Base-by-base conservation (phyloP, 2,329 filamentous ascomycete genomes). In the Zalaria obscura region DNA sequence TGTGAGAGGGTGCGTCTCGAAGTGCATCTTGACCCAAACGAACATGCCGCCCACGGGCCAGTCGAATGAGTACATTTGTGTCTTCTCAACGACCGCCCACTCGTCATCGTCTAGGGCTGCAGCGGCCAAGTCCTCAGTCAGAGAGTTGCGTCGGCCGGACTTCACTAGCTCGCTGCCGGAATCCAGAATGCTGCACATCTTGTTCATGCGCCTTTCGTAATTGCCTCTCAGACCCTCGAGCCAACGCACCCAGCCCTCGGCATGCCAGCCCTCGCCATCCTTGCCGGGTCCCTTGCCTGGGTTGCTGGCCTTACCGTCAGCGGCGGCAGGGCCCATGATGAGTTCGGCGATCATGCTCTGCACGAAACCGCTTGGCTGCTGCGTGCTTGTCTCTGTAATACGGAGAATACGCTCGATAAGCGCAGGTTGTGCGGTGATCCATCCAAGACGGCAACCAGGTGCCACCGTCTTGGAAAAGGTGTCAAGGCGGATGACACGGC, bases 401-500 rank as follows among this genome's bases (percentile, higher is more conserved):
- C 81, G 80, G 10, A 70, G 56, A 27, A 91, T 65, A 5, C 83
- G 76, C 59, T 93, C 84, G 37, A 87, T 70, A 38, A 95, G 66
- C 1, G 67, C 76, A 1, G 87, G 86, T 54, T 93, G 83, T 0
- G 83, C 80, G 0, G 88, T 93, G 49, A 94, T 78, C 85, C 87
- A 95, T 34, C 89, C 89, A 1, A 95, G 67, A 27, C 89, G 78
- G 55, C 85, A 93, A 2, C 89, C 89, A 0, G 89, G 89, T 0
- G 87, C 87, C 11, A 94, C 74, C 0, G 85, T 93, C 65, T 96
- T 95, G 55, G 83, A 91, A 60, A 95, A 95, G 1, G 88, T 94
- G 59, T 95, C 89, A 3, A 95, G 72, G 37, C 88, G 80, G 44
- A 95, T 72, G 35, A 95, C 88, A 31, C 89, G 80, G 43, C 89